Percentiles rank a stretch among this genome's conserved stretches.
Conservation (phyloP, 2,329 filamentous ascomycete genomes). For the Albophoma yamanashiensis region DNA sequence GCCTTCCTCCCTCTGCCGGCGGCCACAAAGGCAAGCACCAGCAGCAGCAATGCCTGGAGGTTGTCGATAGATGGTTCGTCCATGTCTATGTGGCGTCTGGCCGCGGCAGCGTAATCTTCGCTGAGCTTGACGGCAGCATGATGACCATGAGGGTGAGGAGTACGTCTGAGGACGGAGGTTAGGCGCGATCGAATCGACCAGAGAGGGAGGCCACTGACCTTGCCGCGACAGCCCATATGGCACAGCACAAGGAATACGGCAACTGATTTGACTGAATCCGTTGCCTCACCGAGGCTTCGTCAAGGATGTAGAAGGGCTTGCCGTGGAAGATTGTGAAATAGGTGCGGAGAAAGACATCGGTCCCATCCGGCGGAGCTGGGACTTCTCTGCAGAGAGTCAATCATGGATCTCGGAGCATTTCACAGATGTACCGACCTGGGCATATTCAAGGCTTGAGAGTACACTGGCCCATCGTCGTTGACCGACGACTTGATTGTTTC, state of each 20-base stretch:
- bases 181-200: background rate
- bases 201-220: slow-evolving; percentile 32
- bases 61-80: slow-evolving; percentile 75
- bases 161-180: slow-evolving; percentile 39
- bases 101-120: slow-evolving; percentile 61
- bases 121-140: slow-evolving; percentile 57
- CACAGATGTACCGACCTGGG: background rate
- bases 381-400: slow-evolving; percentile 25
- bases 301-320: slow-evolving; percentile 72
- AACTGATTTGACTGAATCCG: slow-evolving; percentile 59
- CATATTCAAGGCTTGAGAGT: no score
- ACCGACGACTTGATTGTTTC: slow-evolving; percentile 19
- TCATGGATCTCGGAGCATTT: background rate
- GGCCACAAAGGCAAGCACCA: slow-evolving; percentile 67
- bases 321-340: slow-evolving; percentile 74
- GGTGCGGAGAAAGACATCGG: slow-evolving; percentile 59
- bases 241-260: slow-evolving; percentile 39
- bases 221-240: slow-evolving; percentile 51
- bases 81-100: slow-evolving; percentile 60
- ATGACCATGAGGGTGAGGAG: slow-evolving; percentile 55
- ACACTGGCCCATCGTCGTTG: background rate
- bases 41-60: slow-evolving; percentile 63
- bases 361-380: slow-evolving; percentile 35
- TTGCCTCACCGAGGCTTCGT: slow-evolving; percentile 66
- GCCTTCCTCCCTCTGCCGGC: slow-evolving; percentile 73